Percentiles rank a stretch among this genome's conserved stretches.
These are phyloP conservation scores for Fusarium neocosmosporiellum DNA, from an alignment of 2,329 filamentous ascomycete genomes.

Conservation along the genomic window DNA sequence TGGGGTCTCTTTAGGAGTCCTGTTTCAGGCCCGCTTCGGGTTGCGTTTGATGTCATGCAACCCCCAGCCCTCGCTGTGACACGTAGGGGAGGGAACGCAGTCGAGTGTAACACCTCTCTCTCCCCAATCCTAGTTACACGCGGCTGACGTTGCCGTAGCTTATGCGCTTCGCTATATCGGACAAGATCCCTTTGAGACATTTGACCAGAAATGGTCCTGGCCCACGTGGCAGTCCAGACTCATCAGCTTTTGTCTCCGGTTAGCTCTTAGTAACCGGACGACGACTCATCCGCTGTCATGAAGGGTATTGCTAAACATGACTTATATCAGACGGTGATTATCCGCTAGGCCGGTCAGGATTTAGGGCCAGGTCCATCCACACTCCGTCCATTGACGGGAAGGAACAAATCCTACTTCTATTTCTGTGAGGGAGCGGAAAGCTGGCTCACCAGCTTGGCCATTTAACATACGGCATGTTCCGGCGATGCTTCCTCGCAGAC, in stretches of 20 bases:
- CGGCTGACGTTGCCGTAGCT: not conserved
- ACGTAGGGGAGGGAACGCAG: not conserved
- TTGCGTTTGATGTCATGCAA: slow-evolving; percentile 30
- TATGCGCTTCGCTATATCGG: not conserved
- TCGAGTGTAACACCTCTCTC: slow-evolving; percentile 1
- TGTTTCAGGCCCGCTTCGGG: slow-evolving; percentile 34
- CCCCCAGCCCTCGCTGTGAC: slow-evolving; percentile 3
- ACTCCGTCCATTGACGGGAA: not conserved
- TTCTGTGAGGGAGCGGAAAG: not conserved
- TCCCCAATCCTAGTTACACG: not conserved
- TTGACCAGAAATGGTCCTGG: not conserved
- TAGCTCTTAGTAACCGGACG: slow-evolving; percentile 1
- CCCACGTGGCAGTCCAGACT: slow-evolving; percentile 1
- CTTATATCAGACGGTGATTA: not conserved
- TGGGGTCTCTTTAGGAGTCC: not conserved
- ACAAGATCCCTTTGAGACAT: not conserved
- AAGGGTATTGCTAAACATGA: not conserved
- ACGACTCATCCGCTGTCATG: not conserved
- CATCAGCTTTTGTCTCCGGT: not conserved
- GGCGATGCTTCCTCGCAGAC: not conserved
- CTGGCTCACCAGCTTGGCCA: not conserved
- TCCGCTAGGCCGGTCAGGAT: not conserved
- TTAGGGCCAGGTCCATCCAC: not conserved
- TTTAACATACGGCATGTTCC: not conserved
- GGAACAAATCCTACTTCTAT: not conserved